A percentile compares a stretch with the other conserved stretches of the same genome.
phyloP scores from a whole-genome alignment of 805 yeast species.

The Schizosaccharomyces cryophilus region DNA sequence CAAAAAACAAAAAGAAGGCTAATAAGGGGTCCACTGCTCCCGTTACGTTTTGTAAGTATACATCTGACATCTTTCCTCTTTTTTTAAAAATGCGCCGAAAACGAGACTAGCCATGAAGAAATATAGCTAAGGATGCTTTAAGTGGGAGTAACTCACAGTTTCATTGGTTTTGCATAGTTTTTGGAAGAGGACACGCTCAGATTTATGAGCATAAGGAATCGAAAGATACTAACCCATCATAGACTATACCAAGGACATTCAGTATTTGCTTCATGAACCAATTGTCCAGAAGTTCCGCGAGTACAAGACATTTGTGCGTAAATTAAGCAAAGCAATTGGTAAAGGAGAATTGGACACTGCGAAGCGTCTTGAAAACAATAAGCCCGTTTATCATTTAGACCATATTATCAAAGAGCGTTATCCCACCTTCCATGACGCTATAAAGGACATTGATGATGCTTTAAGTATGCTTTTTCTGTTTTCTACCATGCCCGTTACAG shows the following conservation, averaged over 20 bases:
- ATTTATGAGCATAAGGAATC: not conserved
- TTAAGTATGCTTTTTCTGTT: constrained; percentile 82
- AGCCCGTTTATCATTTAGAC: constrained; percentile 70
- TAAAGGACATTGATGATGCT: constrained; percentile 86
- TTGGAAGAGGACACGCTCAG: not conserved
- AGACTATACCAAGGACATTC: constrained; percentile 73
- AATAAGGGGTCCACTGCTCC: constrained; percentile 96
- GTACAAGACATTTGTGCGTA: constrained; percentile 81
- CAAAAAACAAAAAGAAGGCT: constrained; percentile 84
- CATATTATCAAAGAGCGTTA: constrained; percentile 84
- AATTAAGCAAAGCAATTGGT: constrained; percentile 69
- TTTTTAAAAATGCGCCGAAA: too few species aligned
- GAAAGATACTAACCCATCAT: too few species aligned
- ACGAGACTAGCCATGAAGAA: too few species aligned
- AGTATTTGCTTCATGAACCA: constrained; percentile 86
- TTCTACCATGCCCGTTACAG: constrained; percentile 86
- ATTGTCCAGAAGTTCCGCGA: constrained; percentile 76
- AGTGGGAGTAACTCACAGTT: too few species aligned
- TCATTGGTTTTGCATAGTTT: not conserved
- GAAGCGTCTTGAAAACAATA: constrained; percentile 50
- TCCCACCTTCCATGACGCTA: constrained; percentile 77
- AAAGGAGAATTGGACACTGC: constrained; percentile 82
- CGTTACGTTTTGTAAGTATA: constrained; percentile 39
- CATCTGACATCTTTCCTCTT: not conserved
- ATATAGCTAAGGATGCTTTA: too few species aligned